phyloP scores from a whole-genome alignment of 164 flowering plant species.

The Vitis vinifera region ASM3070453v1 NC_081808.1:3544501-3545000 shows the following conservation, averaged over 20 bases:
- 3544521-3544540: slow-evolving; percentile 47
- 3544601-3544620: slow-evolving; percentile 1
- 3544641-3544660: slow-evolving; percentile 6
- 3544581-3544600: slow-evolving; percentile 40
- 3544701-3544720: too few species aligned
- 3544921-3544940: neutral
- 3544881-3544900: slow-evolving; percentile 40
- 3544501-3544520: slow-evolving; percentile 25
- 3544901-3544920: slow-evolving; percentile 44
- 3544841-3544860: slow-evolving; percentile 85
- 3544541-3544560: slow-evolving; percentile 55
- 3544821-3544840: slow-evolving; percentile 75
- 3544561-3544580: slow-evolving; percentile 38
- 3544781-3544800: slow-evolving; percentile 48
- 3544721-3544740: too few species aligned
- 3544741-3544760: neutral
- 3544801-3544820: slow-evolving; percentile 81
- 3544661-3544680: slow-evolving; percentile 3
- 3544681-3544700: neutral
- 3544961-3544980: too few species aligned
- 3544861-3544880: slow-evolving; percentile 48
- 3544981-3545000: neutral
- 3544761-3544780: neutral
- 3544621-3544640: slow-evolving; percentile 2
- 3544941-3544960: neutral